Percentiles rank a stretch among this genome's conserved stretches.
Conservation (phyloP, 177 flowering plant genomes). For the Vitis hybrid region DNA sequence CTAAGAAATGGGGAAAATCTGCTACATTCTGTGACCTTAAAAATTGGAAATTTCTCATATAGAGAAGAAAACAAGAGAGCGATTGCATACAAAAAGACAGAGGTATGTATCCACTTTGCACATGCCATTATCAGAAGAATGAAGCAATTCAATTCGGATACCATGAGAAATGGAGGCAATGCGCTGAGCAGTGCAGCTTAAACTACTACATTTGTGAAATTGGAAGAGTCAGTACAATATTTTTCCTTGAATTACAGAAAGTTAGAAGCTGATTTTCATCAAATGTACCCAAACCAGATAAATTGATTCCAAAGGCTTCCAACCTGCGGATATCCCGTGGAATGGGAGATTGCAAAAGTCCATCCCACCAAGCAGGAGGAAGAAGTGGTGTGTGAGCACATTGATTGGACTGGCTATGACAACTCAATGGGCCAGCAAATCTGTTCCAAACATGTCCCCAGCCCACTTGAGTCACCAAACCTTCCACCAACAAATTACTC, state of each 20-base stretch:
- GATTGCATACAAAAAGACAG: no score
- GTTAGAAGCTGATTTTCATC: conserved; percentile 51
- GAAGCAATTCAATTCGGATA: no score
- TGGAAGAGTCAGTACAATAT: conserved; percentile 31
- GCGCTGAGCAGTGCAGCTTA: conserved; percentile 10
- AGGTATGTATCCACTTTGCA: no score
- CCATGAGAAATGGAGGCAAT: no score
- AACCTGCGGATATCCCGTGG: conserved; percentile 67
- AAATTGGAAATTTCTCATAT: no score
- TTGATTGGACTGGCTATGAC: conserved; percentile 67
- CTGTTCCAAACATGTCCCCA: conserved; percentile 99
- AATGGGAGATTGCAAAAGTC: conserved; percentile 87
- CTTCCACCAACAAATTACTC: conserved; percentile 65
- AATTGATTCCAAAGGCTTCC: conserved; percentile 61
- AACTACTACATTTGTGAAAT: conserved; percentile 23
- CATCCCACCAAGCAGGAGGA: conserved; percentile 97
- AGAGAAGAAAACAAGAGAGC: no score
- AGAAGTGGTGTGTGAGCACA: conserved; percentile 89
- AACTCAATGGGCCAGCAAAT: conserved; percentile 89
- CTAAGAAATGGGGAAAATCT: no score
- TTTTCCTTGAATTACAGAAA: conserved; percentile 50
- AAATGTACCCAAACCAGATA: conserved; percentile 65
- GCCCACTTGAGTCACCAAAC: conserved; percentile 73
- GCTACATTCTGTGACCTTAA: no score
- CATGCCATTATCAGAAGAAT: no score